A percentile compares a stretch with the other conserved stretches of the same genome.
phyloP scores from a whole-genome alignment of 352 stramenopile genomes.

The Pythium periplocum region DNA sequence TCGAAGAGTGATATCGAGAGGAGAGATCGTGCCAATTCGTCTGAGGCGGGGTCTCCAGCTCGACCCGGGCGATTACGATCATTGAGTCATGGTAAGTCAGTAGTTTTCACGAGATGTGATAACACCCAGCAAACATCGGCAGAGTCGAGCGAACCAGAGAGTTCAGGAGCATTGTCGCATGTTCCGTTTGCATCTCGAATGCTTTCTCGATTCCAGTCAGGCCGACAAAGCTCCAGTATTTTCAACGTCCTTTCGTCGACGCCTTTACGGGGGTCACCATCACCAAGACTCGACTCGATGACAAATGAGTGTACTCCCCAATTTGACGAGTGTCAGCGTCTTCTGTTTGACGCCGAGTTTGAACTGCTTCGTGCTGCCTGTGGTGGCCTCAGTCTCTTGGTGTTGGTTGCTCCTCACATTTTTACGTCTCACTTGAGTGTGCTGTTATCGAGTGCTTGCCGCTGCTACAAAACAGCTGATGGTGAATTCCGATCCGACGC shows the following conservation, averaged over 20 bases:
- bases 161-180: conserved; percentile 10
- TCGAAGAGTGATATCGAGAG: conserved; percentile 45
- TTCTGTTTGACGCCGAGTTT: conserved; percentile 60
- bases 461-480: conserved; percentile 47
- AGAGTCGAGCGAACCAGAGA: background rate
- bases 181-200: conserved; percentile 67
- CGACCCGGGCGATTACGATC: too few species aligned
- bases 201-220: conserved; percentile 62
- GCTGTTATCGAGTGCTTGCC: conserved; percentile 12
- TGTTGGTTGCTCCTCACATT: conserved; percentile 37
- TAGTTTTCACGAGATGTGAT: too few species aligned
- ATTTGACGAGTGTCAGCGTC: conserved; percentile 34
- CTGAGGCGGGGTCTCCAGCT: too few species aligned
- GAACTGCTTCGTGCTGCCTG: conserved; percentile 47
- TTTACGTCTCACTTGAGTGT: conserved; percentile 36
- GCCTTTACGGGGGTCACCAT: conserved; percentile 1
- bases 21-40: too few species aligned
- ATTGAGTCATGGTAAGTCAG: too few species aligned
- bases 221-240: conserved; percentile 40
- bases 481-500: conserved; percentile 63
- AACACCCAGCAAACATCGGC: too few species aligned
- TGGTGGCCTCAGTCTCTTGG: conserved; percentile 53
- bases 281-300: too few species aligned
- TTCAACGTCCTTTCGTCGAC: conserved; percentile 53
- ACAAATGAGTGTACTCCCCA: background rate